Percentiles rank a stretch among this genome's conserved stretches.
These are phyloP conservation scores for Magnusiomyces suaveolens DNA, from an alignment of 1,139 yeast species.

Conservation along the genomic window DNA sequence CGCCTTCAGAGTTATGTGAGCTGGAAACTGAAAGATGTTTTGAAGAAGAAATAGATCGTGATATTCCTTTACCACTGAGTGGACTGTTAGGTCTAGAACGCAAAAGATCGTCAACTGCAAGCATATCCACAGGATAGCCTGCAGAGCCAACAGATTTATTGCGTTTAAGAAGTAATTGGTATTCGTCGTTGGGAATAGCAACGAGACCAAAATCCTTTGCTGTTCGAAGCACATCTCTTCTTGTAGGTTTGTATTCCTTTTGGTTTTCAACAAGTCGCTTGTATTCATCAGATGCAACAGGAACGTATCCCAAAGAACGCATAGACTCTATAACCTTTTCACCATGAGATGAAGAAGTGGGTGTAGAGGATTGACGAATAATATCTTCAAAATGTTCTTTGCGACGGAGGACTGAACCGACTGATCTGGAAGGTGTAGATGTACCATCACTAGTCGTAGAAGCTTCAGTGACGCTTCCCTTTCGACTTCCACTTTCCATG, in stretches of 20 bases:
- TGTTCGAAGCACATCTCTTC: constrained; percentile 31
- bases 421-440: constrained; percentile 15
- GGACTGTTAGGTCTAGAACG: constrained; percentile 6
- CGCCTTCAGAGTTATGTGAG: constrained; percentile 6
- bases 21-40: not conserved
- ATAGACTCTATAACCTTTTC: constrained; percentile 29
- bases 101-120: constrained; percentile 13
- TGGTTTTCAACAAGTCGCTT: constrained; percentile 30
- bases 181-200: constrained; percentile 33
- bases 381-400: constrained; percentile 32
- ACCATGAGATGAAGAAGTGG: constrained; percentile 20
- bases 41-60: not conserved
- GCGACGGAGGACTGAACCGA: constrained; percentile 30
- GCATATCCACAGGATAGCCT: constrained; percentile 15
- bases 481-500: constrained; percentile 13
- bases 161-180: constrained; percentile 24
- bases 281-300: constrained; percentile 32
- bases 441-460: constrained; percentile 7
- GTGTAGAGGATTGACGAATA: constrained; percentile 17
- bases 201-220: constrained; percentile 36
- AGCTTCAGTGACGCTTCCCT: constrained; percentile 9
- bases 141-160: constrained; percentile 6
- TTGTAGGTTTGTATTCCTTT: constrained; percentile 31
- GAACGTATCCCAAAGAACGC: constrained; percentile 30
- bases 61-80: not conserved